phyloP scores from a whole-genome alignment of 169 alveolate genomes.

The Babesia bigemina region DNA sequence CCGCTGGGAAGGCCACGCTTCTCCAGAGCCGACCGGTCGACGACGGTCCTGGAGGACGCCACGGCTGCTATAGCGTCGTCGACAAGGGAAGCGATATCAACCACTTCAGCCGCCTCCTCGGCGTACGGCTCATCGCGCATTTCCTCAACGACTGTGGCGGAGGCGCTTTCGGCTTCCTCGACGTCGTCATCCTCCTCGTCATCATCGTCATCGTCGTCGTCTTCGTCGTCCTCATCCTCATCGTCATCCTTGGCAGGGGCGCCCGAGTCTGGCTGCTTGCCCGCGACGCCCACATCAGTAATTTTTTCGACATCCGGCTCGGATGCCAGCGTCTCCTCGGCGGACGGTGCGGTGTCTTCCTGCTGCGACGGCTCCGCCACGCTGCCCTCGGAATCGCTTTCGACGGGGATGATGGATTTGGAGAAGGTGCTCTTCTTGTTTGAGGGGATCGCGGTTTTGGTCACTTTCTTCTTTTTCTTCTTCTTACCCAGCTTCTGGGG shows the following conservation, averaged over 20 bases:
- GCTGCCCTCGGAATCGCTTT: constrained; percentile 7
- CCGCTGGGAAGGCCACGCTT: constrained; percentile 35
- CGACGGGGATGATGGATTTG: constrained; percentile 30
- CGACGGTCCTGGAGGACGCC: not conserved
- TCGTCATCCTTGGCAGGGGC: not conserved
- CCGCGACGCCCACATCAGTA: not conserved
- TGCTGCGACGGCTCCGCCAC: not conserved
- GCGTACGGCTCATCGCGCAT: not conserved
- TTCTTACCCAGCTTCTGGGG: constrained; percentile 51
- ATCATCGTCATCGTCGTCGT: not conserved
- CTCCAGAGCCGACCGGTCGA: constrained; percentile 27
- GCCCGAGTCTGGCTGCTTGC: not conserved
- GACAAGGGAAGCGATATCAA: constrained; percentile 19
- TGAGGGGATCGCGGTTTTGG: constrained; percentile 65
- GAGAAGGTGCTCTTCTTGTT: constrained; percentile 72
- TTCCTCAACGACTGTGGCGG: not conserved
- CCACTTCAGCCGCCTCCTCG: not conserved
- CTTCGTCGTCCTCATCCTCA: constrained; percentile 2
- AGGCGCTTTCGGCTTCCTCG: not conserved
- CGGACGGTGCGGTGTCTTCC: not conserved
- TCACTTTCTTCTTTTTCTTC: constrained; percentile 62
- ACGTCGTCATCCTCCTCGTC: constrained; percentile 22
- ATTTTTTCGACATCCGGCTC: not conserved
- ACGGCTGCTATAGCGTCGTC: constrained; percentile 43
- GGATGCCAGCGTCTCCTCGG: not conserved